Base-by-base conservation (phyloP, 75 land plant species). In the Picea sitchensis region DNA sequence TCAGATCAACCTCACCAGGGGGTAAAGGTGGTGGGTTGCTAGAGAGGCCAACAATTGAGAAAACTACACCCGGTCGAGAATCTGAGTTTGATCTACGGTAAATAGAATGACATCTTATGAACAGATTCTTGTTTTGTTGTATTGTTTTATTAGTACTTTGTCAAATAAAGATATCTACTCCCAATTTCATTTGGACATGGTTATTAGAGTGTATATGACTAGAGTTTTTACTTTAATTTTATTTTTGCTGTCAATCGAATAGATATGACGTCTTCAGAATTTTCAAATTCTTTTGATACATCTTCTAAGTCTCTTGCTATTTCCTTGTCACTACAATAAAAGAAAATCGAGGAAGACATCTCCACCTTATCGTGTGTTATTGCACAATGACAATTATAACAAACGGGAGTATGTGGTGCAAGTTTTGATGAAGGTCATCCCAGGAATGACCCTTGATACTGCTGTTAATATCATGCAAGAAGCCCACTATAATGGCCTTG, bases 381-480 rank as follows among this genome's bases (percentile, higher is more conserved):
- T 95, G 80, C 98, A 95, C 82, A 95, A 95, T 69, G 98, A 95
- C 82, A 87, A 93, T 79, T 88, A 59, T 84, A 95, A 95, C 81
- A 93, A 84, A 83, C 83, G 96, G 23, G 98, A 95, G 77, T 95
- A 95, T 69, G 96, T 95, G 41, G 98, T 95, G 32, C 98, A 93
- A 86, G 98, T 95, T 2, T 79, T 95, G 77, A 95, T 95, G 98
- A 93, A 93, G 83, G 96, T 91, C 59, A 95, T 95, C 13, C 98
- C 98, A 0, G 98, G 93, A 38, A 95, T 95, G 98, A 90, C 96
- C 0, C 85, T 95, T 5, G 98, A 95, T 80, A 89, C 75, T 61
- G 98, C 98, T 31, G 96, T 95, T 34, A 95, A 95, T 68, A 90
- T 95, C n/a, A 95, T 95, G 98, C 91, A 91, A 82, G 96, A 95